A percentile compares a stretch with the other conserved stretches of the same genome.
Conservation (phyloP, 768 basidiomycete species). For the Russula sp. region DNA sequence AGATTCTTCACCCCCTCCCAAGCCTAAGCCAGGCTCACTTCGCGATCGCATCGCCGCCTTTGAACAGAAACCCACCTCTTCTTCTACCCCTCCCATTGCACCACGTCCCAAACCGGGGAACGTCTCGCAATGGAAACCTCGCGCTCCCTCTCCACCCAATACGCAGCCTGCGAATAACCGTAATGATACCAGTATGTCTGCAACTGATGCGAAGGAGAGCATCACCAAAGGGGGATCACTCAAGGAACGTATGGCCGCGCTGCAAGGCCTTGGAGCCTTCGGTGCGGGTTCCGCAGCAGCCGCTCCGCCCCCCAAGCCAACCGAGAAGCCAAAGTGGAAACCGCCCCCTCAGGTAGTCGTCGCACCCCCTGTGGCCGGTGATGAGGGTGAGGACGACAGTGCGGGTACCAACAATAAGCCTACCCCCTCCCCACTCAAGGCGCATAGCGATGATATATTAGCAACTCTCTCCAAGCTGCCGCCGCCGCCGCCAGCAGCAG, state of each 20-base stretch:
- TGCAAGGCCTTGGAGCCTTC: conserved; percentile 79
- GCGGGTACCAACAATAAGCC: conserved; percentile 9
- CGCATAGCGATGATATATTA: conserved; percentile 2
- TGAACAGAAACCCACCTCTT: conserved; percentile 52
- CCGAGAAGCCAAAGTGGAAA: conserved; percentile 82
- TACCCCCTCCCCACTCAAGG: conserved; percentile 3
- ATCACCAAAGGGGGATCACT: conserved; percentile 75
- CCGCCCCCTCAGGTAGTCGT: conserved; percentile 51
- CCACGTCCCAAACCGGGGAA: conserved; percentile 59
- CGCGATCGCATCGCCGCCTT: conserved; percentile 87
- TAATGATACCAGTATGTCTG: conserved; percentile 52
- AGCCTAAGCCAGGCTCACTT: conserved; percentile 67
- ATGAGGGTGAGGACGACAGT: conserved; percentile 25
- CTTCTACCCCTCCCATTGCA: conserved; percentile 31
- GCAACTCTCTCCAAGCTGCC: conserved; percentile 10
- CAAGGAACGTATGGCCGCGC: conserved; percentile 91
- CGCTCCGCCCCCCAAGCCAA: conserved; percentile 52
- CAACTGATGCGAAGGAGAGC: conserved; percentile 81
- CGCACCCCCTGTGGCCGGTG: conserved; percentile 38
- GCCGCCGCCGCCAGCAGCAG: no score
- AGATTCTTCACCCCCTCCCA: conserved; percentile 49
- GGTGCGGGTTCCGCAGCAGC: conserved; percentile 41
- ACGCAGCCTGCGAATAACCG: conserved; percentile 28
- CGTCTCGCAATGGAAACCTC: conserved; percentile 63
- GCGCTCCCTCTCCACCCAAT: conserved; percentile 38